A percentile compares a stretch with the other conserved stretches of the same genome.
phyloP scores from a whole-genome alignment of 1,284 basidiomycete genomes.

The Clitocybe nebularis region DNA sequence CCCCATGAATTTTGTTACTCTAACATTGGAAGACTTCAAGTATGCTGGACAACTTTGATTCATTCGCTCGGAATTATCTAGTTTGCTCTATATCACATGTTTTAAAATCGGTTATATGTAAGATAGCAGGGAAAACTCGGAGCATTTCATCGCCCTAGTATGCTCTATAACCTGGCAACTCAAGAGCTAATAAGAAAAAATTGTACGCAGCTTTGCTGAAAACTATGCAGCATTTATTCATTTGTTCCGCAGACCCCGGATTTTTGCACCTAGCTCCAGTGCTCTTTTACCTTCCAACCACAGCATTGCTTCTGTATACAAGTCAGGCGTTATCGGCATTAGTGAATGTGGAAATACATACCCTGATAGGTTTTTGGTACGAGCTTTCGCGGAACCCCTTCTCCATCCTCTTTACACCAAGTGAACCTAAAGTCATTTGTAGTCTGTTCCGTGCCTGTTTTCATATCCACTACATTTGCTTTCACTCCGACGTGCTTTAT shows the following conservation, averaged over 20 bases:
- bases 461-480: conserved; percentile 73
- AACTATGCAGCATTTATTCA: background rate
- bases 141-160: too few species aligned
- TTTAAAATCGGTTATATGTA: too few species aligned
- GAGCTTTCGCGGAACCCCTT: conserved; percentile 47
- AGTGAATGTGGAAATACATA: conserved; percentile 22
- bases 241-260: conserved; percentile 28
- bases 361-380: conserved; percentile 72
- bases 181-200: too few species aligned
- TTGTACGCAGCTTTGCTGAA: too few species aligned
- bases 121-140: too few species aligned
- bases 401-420: conserved; percentile 47
- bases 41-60: too few species aligned
- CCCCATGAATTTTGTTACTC: too few species aligned
- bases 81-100: too few species aligned
- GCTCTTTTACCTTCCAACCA: conserved; percentile 78
- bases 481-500: conserved; percentile 67
- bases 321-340: background rate
- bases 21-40: too few species aligned
- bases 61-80: too few species aligned
- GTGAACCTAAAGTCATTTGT: conserved; percentile 74
- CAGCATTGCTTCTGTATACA: conserved; percentile 66
- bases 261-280: conserved; percentile 58
- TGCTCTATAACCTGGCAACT: too few species aligned
- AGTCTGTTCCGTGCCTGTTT: conserved; percentile 61